Base-by-base conservation (phyloP, 1,139 yeast species). In the Geotrichum restrictum region DNA sequence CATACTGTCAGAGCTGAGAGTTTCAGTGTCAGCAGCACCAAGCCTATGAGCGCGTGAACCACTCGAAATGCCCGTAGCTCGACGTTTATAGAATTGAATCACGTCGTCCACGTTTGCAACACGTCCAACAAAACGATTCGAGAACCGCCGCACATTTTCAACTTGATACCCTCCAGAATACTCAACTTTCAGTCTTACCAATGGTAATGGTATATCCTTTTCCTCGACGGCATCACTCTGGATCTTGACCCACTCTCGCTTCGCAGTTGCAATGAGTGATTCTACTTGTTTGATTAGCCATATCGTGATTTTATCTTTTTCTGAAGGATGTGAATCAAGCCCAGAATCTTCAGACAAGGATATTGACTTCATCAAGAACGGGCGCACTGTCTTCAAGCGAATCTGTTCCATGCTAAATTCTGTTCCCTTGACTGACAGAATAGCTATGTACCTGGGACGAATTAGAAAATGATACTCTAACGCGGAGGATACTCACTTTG, bases 81-180 rank as follows among this genome's bases (percentile, higher is more conserved):
- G 42, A 19, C 31, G 48, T 19, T 52, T 49, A 32, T 52, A 45
- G 39, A 55, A 85, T 48, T 81, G 83, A 1, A 93, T 80, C 8
- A 91, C 88, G 61, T 91, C 95, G 62, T 87, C 85, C 10, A 85
- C 81, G 65, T 93, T 93, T 11, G 98, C 98, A 3, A 93, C 95
- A 57, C 76, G 77, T 0, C 96, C 97, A 5, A 88, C 95, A 74
- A 91, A 94, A 61, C 88, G 73, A 63, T 91, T 88, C 3, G 97
- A 88, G 60, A 93, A 88, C 56, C 97, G 71, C 53, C 95, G 76
- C 0, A 96, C 88, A 63, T 93, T 91, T 62, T 91, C 98, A 37
- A 93, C 88, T 60, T 89, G 96, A 62, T 79, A 91, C 3, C 91
- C 95, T 0, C 95, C 96, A 34, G 89, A 76, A 62, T 89, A 91